Base-by-base conservation (phyloP, 768 basidiomycete species). In the Lactifluus rugatus region DNA sequence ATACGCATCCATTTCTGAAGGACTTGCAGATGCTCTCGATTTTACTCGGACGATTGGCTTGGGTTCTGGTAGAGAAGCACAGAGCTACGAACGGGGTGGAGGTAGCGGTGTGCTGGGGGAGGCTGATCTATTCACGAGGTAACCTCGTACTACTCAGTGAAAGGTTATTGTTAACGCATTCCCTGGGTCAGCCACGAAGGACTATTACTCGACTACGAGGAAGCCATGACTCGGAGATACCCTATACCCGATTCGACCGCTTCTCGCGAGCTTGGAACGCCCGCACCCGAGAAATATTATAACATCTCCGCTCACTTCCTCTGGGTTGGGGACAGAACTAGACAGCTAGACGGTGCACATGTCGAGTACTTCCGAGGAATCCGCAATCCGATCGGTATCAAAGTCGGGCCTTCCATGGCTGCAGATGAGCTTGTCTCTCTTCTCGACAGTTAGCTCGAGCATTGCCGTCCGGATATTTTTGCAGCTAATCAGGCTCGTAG, bases 321-420 rank as follows among this genome's bases (percentile, higher is more conserved):
- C 50, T 99, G 95, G 95, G 90, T 99, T 54, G 95, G 95, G 0
- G 96, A 99, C 72, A 82, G 95, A 52, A 99, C 95, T 5, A 76
- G 95, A 41, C 91, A 95, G 71, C 75, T 98, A 0, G 81, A 83
- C 47, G 93, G 93, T 7, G 96, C 93, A 3, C 96, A 99, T 69
- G 85, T 97, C 32, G 95, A 98, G 73, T 93, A 93, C 70, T 94
- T 94, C 73, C 77, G 89, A 56, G 92, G 93, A 7, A 87, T 96
- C 53, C 77, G 90, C 49, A 95, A 96, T 68, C 93, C 93, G 1
- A 90, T 96, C 58, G 96, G 96, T 2, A 81, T 97, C 74, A 99
- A 99, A 70, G 90, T 95, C 6, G 96, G 96, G 2, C 94, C 96
- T 25, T 83, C 82, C 42, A 88, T 98, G 87, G 73, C 74, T 39